Evolutionary conservation across 192 early-diverging fungal genomes (phyloP).

Genomic region (Coemansia sp.): DNA sequence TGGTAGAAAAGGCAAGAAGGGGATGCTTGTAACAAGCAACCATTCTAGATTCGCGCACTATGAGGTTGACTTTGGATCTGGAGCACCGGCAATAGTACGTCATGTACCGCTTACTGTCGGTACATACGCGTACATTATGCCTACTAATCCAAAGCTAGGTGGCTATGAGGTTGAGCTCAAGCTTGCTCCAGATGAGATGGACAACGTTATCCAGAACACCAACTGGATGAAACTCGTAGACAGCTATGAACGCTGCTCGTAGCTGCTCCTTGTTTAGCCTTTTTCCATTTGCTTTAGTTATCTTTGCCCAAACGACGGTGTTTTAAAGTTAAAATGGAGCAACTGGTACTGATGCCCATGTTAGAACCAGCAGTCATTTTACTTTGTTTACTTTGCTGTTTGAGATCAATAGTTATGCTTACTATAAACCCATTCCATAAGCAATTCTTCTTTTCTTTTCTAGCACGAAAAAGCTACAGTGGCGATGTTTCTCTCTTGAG

Average conservation of each 20-base stretch:
- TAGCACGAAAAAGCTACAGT: slow-evolving; percentile 45
- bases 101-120: neutral
- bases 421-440: no score
- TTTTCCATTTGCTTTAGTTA: no score
- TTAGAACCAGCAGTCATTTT: neutral
- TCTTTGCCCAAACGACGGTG: no score
- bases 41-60: slow-evolving; percentile 20
- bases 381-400: neutral
- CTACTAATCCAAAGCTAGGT: neutral
- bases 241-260: neutral
- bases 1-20: neutral
- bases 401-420: no score
- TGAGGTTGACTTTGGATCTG: slow-evolving; percentile 25
- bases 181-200: neutral
- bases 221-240: neutral
- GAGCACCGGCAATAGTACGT: neutral
- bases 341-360: no score
- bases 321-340: no score
- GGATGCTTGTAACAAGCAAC: slow-evolving; percentile 13
- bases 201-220: neutral
- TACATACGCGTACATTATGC: neutral
- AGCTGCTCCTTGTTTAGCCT: no score
- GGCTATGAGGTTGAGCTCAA: neutral
- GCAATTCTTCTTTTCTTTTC: no score
- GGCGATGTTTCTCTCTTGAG: slow-evolving; percentile 77